A percentile compares a stretch with the other conserved stretches of the same genome.
Conservation (phyloP, 208 protist species). For the Acanthamoeba triangularis region DNA sequence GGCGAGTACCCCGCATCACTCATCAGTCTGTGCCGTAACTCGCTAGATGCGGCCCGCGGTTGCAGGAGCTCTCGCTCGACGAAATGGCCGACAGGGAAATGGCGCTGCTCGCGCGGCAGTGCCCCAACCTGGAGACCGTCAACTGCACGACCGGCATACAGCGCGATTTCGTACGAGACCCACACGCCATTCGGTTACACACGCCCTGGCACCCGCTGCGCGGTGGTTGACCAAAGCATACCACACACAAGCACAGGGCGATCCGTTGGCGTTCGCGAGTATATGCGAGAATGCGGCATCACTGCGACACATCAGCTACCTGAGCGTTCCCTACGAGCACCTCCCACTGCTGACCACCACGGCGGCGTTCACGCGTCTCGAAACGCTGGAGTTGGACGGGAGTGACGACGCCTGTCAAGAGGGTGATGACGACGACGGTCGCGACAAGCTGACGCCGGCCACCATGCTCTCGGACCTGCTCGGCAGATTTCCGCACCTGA, state of each 20-base stretch:
- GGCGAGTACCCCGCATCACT: too few species aligned
- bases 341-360: background rate
- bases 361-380: background rate
- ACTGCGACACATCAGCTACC: background rate
- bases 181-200: background rate
- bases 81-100: background rate
- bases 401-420: background rate
- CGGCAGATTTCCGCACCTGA: background rate
- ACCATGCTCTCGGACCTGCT: background rate
- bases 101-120: background rate
- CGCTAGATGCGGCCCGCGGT: background rate
- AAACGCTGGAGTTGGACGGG: slow-evolving; percentile 3
- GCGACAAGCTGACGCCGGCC: background rate
- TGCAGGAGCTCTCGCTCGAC: background rate
- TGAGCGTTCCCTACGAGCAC: background rate
- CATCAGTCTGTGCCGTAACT: background rate
- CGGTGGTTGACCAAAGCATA: background rate
- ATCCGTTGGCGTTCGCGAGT: background rate
- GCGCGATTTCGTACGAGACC: background rate
- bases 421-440: background rate
- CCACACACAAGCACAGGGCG: background rate
- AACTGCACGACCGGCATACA: background rate
- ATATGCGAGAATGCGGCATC: background rate
- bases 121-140: slow-evolving; percentile 2
- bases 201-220: background rate